These are phyloP conservation scores for Dactylellina parvicollis DNA, from an alignment of 2,329 filamentous ascomycete species.

Conservation along the genomic window DNA sequence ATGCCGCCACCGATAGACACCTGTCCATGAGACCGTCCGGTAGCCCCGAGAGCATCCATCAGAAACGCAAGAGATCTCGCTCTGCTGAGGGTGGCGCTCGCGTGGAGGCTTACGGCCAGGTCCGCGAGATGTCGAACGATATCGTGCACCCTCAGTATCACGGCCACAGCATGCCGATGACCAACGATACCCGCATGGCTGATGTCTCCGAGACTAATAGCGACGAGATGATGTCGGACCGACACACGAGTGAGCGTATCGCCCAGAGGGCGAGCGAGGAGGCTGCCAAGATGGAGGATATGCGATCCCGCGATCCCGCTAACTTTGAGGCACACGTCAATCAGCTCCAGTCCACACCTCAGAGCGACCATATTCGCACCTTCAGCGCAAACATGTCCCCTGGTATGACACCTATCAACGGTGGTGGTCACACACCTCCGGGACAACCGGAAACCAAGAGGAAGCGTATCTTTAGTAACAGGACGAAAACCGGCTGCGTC, in stretches of 20 bases:
- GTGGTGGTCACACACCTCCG: constrained; percentile 27
- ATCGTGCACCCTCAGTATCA: constrained; percentile 52
- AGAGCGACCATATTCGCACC: constrained; percentile 41
- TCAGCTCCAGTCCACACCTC: constrained; percentile 40
- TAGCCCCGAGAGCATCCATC: constrained; percentile 40
- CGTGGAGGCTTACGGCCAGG: constrained; percentile 45
- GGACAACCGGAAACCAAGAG: constrained; percentile 64
- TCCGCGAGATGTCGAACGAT: constrained; percentile 47
- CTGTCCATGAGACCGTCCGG: constrained; percentile 27
- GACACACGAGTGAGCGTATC: constrained; percentile 43
- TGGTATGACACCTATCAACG: constrained; percentile 39
- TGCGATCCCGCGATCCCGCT: constrained; percentile 44
- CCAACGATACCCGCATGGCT: constrained; percentile 48
- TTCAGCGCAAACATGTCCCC: constrained; percentile 46
- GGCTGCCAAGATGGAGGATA: constrained; percentile 45
- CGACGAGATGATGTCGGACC: constrained; percentile 45
- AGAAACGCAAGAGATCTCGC: constrained; percentile 44
- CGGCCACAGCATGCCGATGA: constrained; percentile 52
- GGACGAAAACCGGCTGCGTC: constrained; percentile 94
- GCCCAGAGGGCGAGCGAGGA: constrained; percentile 49
- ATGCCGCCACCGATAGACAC: constrained; percentile 38
- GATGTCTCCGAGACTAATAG: constrained; percentile 27
- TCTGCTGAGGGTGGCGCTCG: constrained; percentile 31
- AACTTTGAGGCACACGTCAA: constrained; percentile 37
- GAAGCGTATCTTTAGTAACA: constrained; percentile 87